These are phyloP conservation scores for Termitomyces heimii DNA, from an alignment of 768 basidiomycete species.

Conservation along the genomic window DNA sequence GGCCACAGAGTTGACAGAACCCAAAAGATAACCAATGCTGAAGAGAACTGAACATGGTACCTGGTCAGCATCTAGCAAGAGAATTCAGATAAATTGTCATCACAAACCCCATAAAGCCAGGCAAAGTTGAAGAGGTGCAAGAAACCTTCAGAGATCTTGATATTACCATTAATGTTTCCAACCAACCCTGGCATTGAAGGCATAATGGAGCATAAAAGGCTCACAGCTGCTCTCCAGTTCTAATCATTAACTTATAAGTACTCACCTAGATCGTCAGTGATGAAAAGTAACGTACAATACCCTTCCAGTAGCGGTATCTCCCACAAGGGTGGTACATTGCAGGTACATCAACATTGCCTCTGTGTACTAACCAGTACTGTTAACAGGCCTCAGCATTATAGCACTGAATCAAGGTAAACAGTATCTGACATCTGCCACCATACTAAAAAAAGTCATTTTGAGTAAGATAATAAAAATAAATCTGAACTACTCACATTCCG, in stretches of 20 bases:
- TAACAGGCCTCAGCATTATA: neutral
- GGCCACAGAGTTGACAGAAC: neutral
- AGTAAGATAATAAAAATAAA: neutral
- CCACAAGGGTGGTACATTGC: slow-evolving; percentile 80
- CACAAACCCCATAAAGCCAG: slow-evolving; percentile 65
- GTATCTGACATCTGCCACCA: slow-evolving; percentile 38
- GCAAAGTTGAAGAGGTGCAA: slow-evolving; percentile 60
- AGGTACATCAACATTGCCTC: slow-evolving; percentile 68
- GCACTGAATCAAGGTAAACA: neutral
- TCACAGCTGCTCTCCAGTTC: slow-evolving; percentile 78
- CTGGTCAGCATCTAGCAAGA: neutral
- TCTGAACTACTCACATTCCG: slow-evolving; percentile 48
- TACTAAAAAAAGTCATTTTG: slow-evolving; percentile 19
- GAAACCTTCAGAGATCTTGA: slow-evolving; percentile 50
- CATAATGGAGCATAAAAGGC: slow-evolving; percentile 60
- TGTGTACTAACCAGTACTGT: slow-evolving; percentile 77
- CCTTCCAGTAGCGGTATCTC: slow-evolving; percentile 68
- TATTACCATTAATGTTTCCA: slow-evolving; percentile 59
- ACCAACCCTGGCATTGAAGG: slow-evolving; percentile 79
- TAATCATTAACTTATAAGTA: slow-evolving; percentile 15
- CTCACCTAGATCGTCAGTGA: too few species aligned
- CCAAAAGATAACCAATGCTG: neutral
- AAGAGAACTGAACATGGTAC: neutral
- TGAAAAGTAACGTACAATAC: slow-evolving; percentile 52
- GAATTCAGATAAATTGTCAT: neutral